Evolutionary conservation across 2,329 filamentous ascomycete genomes (phyloP).

Genomic region (Amauroascus niger): DNA sequence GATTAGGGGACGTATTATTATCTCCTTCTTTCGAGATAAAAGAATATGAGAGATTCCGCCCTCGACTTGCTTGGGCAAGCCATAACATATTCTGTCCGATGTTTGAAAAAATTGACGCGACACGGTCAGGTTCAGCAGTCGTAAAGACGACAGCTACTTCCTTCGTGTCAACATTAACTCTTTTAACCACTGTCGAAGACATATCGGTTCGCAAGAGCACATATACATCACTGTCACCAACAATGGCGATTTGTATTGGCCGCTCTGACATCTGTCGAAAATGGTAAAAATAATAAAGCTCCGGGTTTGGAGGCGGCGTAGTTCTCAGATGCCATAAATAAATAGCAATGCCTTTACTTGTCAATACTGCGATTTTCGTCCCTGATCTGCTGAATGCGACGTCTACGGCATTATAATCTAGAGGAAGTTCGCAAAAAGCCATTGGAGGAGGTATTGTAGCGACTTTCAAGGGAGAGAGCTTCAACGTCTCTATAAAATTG

Average conservation of each 20-base stretch:
- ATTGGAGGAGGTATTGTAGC: slow-evolving; percentile 90
- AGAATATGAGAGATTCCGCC: slow-evolving; percentile 26
- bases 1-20: slow-evolving; percentile 12
- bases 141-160: slow-evolving; percentile 26
- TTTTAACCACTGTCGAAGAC: slow-evolving; percentile 25
- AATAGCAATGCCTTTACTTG: slow-evolving; percentile 55
- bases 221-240: slow-evolving; percentile 35
- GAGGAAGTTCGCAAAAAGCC: slow-evolving; percentile 63
- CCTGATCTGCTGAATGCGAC: slow-evolving; percentile 61
- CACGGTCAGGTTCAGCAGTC: slow-evolving; percentile 26
- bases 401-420: slow-evolving; percentile 58
- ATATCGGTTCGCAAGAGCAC: slow-evolving; percentile 33
- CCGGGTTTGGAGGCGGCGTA: slow-evolving; percentile 29
- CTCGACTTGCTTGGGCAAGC: slow-evolving; percentile 27
- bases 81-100: slow-evolving; percentile 28
- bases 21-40: slow-evolving; percentile 21
- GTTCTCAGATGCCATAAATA: slow-evolving; percentile 57
- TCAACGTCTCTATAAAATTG: slow-evolving; percentile 47
- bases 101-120: slow-evolving; percentile 32
- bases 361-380: slow-evolving; percentile 60
- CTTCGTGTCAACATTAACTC: slow-evolving; percentile 29
- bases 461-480: slow-evolving; percentile 72
- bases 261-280: slow-evolving; percentile 26
- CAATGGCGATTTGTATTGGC: slow-evolving; percentile 41
- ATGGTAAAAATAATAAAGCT: slow-evolving; percentile 32